These are phyloP conservation scores for Diaporthe ampelina DNA, from an alignment of 2,329 filamentous ascomycete species.

Conservation along the genomic window DNA sequence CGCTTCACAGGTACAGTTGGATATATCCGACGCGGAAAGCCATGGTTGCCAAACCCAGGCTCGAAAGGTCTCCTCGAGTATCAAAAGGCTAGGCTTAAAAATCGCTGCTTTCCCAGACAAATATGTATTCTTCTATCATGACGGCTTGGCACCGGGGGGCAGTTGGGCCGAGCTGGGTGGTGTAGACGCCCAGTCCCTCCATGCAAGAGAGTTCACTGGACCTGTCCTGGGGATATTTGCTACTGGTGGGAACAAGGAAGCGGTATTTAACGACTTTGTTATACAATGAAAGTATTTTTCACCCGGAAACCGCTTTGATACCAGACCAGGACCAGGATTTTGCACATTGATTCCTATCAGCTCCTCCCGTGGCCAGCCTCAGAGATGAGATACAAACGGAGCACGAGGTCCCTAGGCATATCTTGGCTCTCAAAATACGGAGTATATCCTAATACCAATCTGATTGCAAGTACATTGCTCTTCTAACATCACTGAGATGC, in stretches of 20 bases:
- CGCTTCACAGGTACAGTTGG: neutral
- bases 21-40: neutral
- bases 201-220: conserved; percentile 9
- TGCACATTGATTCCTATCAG: no score
- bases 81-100: neutral
- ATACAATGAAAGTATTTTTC: no score
- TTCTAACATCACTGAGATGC: no score
- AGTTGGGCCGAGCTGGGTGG: neutral
- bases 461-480: no score
- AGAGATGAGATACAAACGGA: no score
- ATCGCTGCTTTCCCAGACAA: neutral
- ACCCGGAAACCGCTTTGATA: no score
- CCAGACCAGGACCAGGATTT: no score
- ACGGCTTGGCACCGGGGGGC: neutral
- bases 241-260: no score
- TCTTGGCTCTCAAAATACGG: no score
- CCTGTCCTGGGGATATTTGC: neutral
- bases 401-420: no score
- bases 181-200: neutral
- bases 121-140: neutral
- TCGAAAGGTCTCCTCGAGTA: neutral
- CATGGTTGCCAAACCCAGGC: neutral
- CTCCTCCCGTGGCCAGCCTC: no score
- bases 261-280: neutral
- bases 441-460: no score